phyloP scores from a whole-genome alignment of 129 eudicot species.

The Centaurea solstitialis region DNA sequence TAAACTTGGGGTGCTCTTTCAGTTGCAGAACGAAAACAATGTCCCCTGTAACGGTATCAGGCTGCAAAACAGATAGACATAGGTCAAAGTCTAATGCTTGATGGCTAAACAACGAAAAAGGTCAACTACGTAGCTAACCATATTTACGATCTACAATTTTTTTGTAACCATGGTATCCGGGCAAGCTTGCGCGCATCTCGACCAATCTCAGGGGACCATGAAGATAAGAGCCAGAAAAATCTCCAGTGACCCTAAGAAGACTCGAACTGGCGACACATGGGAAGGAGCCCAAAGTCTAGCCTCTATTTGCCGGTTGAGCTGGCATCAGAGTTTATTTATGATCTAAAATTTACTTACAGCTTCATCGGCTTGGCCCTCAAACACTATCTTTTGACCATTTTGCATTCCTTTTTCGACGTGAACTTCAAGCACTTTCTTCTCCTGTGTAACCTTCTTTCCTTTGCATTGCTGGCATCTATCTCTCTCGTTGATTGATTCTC shows the following conservation, averaged over 20 bases:
- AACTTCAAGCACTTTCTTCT: slow-evolving; percentile 73
- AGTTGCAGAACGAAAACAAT: slow-evolving; percentile 57
- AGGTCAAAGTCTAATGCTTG: slow-evolving; percentile 16
- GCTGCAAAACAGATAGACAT: slow-evolving; percentile 49
- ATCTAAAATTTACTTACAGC: slow-evolving; percentile 51
- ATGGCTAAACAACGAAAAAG: neutral
- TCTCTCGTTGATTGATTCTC: slow-evolving; percentile 64
- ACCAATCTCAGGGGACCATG: neutral
- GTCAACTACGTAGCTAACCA: neutral
- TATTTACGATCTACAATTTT: neutral
- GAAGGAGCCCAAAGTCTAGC: neutral
- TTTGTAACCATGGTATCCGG: neutral
- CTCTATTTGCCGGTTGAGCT: neutral
- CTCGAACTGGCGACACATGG: neutral
- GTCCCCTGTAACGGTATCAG: slow-evolving; percentile 69
- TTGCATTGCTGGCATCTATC: slow-evolving; percentile 80
- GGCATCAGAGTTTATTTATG: neutral
- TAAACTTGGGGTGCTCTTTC: slow-evolving; percentile 66
- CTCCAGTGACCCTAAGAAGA: neutral
- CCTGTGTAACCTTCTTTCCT: slow-evolving; percentile 67
- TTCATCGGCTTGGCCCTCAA: slow-evolving; percentile 77
- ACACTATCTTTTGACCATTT: slow-evolving; percentile 65
- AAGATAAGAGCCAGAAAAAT: neutral
- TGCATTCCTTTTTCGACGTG: slow-evolving; percentile 80
- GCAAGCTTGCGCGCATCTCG: neutral